phyloP scores from a whole-genome alignment of 2,329 filamentous ascomycete species.

The Talaromyces sp. region DNA sequence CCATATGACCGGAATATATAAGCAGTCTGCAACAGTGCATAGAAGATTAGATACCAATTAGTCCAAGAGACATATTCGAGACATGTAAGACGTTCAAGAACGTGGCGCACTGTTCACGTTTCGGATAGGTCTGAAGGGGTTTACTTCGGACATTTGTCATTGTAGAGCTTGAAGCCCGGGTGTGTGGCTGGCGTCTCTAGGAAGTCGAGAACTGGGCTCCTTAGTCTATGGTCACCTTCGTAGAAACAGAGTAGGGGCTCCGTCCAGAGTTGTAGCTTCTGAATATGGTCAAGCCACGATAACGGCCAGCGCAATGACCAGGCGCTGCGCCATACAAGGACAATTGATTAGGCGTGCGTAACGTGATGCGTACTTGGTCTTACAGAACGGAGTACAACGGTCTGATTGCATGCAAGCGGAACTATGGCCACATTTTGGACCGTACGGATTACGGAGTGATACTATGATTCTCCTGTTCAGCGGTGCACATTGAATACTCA shows the following conservation, averaged over 20 bases:
- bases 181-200: neutral
- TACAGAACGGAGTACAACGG: neutral
- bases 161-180: neutral
- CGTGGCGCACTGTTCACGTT: neutral
- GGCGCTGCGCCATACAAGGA: neutral
- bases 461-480: neutral
- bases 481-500: neutral
- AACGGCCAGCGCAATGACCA: neutral
- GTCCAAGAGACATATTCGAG: neutral
- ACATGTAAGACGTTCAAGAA: constrained; percentile 1
- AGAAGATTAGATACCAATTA: neutral
- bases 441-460: neutral
- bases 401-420: neutral
- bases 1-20: neutral
- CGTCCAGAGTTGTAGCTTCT: neutral
- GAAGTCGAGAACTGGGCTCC: neutral
- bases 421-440: too few relatives aligned
- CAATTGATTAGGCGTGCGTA: neutral
- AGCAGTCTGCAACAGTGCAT: neutral
- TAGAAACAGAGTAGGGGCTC: neutral
- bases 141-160: neutral
- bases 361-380: neutral
- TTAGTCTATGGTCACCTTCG: neutral
- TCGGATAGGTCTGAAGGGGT: neutral
- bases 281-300: neutral